These are phyloP conservation scores for Auriscalpium orientale DNA, from an alignment of 768 basidiomycete species.

Conservation along the genomic window DNA sequence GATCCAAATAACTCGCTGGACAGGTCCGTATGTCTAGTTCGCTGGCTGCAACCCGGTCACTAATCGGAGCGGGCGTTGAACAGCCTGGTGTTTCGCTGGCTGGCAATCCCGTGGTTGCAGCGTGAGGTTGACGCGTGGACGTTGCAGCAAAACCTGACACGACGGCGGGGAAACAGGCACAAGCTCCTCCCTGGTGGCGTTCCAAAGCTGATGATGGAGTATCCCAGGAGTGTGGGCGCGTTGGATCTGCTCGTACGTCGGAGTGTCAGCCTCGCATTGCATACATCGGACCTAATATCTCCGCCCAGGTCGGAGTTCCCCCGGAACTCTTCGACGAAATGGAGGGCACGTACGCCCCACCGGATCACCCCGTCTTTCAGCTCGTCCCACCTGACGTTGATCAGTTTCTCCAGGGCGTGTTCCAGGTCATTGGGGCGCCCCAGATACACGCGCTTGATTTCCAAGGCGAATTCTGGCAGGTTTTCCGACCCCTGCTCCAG, in stretches of 20 bases:
- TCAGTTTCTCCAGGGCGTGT: slow-evolving; percentile 15
- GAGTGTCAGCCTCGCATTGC: background rate
- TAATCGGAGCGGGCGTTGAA: background rate
- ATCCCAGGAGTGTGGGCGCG: slow-evolving; percentile 13
- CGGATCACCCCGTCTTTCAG: slow-evolving; percentile 27
- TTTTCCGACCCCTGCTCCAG: no score
- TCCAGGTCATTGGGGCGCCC: slow-evolving; percentile 10
- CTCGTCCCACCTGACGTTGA: slow-evolving; percentile 26
- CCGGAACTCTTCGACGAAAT: slow-evolving; percentile 15
- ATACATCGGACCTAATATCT: slow-evolving; percentile 6
- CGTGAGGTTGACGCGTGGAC: slow-evolving; percentile 27
- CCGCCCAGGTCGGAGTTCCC: slow-evolving; percentile 15
- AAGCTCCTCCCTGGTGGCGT: slow-evolving; percentile 34
- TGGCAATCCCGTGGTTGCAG: slow-evolving; percentile 36
- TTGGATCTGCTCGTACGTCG: background rate
- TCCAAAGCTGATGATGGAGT: slow-evolving; percentile 26
- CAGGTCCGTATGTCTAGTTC: background rate
- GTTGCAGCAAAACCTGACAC: slow-evolving; percentile 15
- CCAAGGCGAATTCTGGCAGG: no score
- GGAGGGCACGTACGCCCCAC: slow-evolving; percentile 23
- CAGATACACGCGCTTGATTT: background rate
- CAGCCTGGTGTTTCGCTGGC: slow-evolving; percentile 34
- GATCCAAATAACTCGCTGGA: background rate
- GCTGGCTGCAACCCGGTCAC: background rate
- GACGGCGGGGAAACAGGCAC: slow-evolving; percentile 20